A percentile compares a stretch with the other conserved stretches of the same genome.
These are phyloP conservation scores for Adansonia rubrostipa DNA, from an alignment of 441 rosid species.

Conservation along the genomic window DNA sequence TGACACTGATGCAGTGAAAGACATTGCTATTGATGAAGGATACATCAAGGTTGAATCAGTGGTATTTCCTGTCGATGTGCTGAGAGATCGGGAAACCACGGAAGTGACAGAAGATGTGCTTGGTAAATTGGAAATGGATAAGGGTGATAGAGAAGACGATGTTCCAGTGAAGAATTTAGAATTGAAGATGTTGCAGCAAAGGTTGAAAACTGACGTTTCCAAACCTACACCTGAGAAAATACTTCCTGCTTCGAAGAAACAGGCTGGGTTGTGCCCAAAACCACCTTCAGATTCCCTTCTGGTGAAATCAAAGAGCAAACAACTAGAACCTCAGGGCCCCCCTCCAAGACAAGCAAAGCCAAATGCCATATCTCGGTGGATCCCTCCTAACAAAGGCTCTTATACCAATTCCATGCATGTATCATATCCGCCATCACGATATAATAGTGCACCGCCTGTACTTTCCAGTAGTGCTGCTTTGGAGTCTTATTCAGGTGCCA, in stretches of 20 bases:
- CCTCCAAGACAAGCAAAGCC: constrained; percentile 74
- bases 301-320: constrained; percentile 62
- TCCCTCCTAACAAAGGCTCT: constrained; percentile 84
- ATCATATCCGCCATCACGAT: constrained; percentile 76
- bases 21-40: constrained; percentile 85
- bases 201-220: constrained; percentile 41
- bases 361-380: constrained; percentile 75
- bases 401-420: constrained; percentile 77
- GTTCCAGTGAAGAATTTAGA: constrained; percentile 33
- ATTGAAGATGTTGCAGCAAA: constrained; percentile 34
- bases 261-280: constrained; percentile 44
- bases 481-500: constrained; percentile 45
- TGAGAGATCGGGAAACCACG: constrained; percentile 38
- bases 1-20: constrained; percentile 69
- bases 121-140: constrained; percentile 42
- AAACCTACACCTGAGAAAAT: constrained; percentile 53
- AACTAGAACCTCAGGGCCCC: constrained; percentile 56
- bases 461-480: constrained; percentile 50
- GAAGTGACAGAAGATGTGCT: constrained; percentile 47
- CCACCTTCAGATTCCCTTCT: constrained; percentile 49
- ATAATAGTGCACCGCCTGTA: constrained; percentile 77
- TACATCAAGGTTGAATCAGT: constrained; percentile 38
- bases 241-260: constrained; percentile 54
- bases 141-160: constrained; percentile 44
- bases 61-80: constrained; percentile 37